Evolutionary conservation across 2,329 filamentous ascomycete species (phyloP).

Genomic region (Dendryphion nanum): DNA sequence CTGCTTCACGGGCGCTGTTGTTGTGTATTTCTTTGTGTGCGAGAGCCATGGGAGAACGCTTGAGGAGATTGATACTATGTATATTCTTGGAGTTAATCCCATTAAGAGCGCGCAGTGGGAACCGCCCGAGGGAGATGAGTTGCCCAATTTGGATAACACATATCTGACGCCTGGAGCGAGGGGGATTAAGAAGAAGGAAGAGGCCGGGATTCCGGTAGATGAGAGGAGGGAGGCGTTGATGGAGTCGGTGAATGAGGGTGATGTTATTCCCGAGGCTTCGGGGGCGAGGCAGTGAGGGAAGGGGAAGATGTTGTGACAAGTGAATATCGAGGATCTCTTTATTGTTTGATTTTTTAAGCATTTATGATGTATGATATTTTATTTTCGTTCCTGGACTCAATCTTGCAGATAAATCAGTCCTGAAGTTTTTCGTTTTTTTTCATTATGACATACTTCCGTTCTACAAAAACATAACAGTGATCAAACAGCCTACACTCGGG

Average conservation of each 20-base stretch:
- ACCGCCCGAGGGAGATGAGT: slow-evolving; percentile 31
- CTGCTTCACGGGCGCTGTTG: slow-evolving; percentile 60
- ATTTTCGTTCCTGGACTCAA: too few species aligned
- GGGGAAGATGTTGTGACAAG: too few species aligned
- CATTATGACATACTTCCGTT: too few species aligned
- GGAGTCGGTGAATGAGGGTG: not conserved
- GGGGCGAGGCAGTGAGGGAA: not conserved
- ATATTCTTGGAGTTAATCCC: slow-evolving; percentile 63
- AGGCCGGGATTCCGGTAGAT: slow-evolving; percentile 26
- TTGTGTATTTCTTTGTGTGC: slow-evolving; percentile 77
- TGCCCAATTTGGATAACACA: slow-evolving; percentile 32
- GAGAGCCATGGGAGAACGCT: slow-evolving; percentile 71
- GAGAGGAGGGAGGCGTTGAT: slow-evolving; percentile 17
- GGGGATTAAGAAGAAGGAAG: slow-evolving; percentile 33
- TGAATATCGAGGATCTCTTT: too few species aligned
- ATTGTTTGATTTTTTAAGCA: too few species aligned
- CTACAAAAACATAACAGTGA: too few species aligned
- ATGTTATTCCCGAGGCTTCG: not conserved
- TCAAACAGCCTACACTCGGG: too few species aligned
- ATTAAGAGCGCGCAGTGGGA: slow-evolving; percentile 60
- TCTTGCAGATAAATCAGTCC: too few species aligned
- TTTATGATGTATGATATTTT: too few species aligned
- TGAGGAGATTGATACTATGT: slow-evolving; percentile 76
- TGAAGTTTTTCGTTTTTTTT: too few species aligned
- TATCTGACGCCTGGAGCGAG: slow-evolving; percentile 35